Conservation (phyloP, 2,329 filamentous ascomycete species). For the Xylaria polymorpha region DNA sequence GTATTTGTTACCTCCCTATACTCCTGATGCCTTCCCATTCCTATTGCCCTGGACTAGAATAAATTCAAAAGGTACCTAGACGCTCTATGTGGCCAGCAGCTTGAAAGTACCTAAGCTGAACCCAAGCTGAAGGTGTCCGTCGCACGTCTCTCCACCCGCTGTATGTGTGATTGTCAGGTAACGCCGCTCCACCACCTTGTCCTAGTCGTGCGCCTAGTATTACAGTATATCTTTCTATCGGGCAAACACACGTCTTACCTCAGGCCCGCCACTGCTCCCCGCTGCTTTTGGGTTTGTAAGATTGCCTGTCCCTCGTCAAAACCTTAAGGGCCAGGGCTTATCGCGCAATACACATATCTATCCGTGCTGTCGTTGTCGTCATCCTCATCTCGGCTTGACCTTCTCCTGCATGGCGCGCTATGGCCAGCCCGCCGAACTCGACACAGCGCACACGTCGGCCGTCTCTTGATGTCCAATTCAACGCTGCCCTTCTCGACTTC, state of each 20-base stretch:
- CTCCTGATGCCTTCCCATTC: neutral
- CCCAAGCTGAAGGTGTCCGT: neutral
- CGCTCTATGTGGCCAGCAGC: neutral
- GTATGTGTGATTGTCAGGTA: neutral
- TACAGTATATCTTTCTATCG: neutral
- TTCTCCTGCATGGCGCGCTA: slow-evolving; percentile 35
- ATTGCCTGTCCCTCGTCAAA: neutral
- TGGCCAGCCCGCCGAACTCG: slow-evolving; percentile 37
- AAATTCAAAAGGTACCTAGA: neutral
- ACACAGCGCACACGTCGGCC: slow-evolving; percentile 25
- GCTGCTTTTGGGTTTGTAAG: neutral
- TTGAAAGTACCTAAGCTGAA: neutral
- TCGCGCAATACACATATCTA: slow-evolving; percentile 5
- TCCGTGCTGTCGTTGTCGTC: neutral
- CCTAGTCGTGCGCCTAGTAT: neutral
- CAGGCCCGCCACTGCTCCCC: neutral
- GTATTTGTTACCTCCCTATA: neutral
- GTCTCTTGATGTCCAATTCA: slow-evolving; percentile 38
- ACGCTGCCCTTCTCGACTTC: slow-evolving; percentile 45
- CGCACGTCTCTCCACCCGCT: neutral
- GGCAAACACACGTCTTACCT: neutral
- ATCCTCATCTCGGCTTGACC: slow-evolving; percentile 8
- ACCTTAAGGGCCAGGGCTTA: neutral
- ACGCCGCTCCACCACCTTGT: neutral
- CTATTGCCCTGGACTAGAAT: neutral